Base-by-base conservation (phyloP, 1,284 basidiomycete genomes). In the Cutaneotrichosporon cyanovorans region DNA sequence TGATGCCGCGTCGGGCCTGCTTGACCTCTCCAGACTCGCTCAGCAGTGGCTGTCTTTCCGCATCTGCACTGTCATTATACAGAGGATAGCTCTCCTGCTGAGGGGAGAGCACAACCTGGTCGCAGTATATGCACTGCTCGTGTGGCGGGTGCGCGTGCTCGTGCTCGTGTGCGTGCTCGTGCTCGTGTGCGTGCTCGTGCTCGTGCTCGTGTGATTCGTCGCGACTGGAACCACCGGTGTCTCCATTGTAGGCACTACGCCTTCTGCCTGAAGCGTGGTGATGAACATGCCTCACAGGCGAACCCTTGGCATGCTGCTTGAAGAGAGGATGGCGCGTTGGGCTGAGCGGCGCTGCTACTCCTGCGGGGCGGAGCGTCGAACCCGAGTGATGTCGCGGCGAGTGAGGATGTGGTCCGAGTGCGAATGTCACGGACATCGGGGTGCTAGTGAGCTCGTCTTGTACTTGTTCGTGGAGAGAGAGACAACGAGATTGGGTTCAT, bases 1-100 rank as follows among this genome's bases (percentile, higher is more conserved):
- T 28, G 12, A 28, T 28, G 8, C 25, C 25, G 8, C 25, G 25
- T 12, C 25, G 7, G 10, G 32, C 30, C 18, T 21, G n/a, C 5
- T 45, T 33, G 4, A 10, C 20, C 25, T 45, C 45, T 22, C 25
- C 34, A 53, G 75, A 18, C 25, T 7, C 8, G 56, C 65, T 11
- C 73, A 76, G 48, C 63, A 65, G 57, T 53, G 73, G 21, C 74
- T 73, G 54, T 69, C 74, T 33, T 61, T 76, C 20, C 73, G 75
- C 74, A 30, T 53, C 52, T 6, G 22, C 36, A 41, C 18, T 11
- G 30, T 5, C 20, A 19, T 14, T 10, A 40, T 19, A 9, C 12
- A 40, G 18, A 25, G 21, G 32, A 18, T 37, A 30, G 32, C 23
- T 16, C 36, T 43, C 36, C 32, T 50, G 38, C 32, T 50, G 40